Evolutionary conservation across 495 filamentous ascomycete species (phyloP), one percentile per base, ranked within the genome.

Genomic region (Thozetella sp.): DNA sequence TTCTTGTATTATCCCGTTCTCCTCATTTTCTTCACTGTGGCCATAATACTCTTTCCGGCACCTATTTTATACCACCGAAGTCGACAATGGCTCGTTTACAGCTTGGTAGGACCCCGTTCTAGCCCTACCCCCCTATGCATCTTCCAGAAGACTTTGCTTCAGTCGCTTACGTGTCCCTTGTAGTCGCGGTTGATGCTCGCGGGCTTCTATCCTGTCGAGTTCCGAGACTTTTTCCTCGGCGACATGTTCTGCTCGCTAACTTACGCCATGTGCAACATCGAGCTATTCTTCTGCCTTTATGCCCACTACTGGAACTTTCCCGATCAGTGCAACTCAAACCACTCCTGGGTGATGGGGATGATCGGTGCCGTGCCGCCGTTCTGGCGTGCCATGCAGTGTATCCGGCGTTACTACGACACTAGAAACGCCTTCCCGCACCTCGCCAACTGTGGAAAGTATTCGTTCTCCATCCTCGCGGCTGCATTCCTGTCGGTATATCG

Each of bases 171-270:
- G n/a, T 50, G 22, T 26, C 11, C 17, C 25, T n/a, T 19, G 70
- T 81, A 97, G 92, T 96, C 88, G 80, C 89, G 95, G 59, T 76
- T 98, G 24, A 75, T 96, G 51, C 80, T 92, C 22, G 90, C 95
- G 19, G 95, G 95, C 15, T 65, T 95, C 12, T 97, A 93, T 71
- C 93, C 90, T 11, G 95, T 99, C 20, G 95, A 97, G 70, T 99
- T 98, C 68, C 86, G 93, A 58, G 95, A 99, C 70, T 98, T 99
- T 76, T 99, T 97, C 72, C 81, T 98, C 0, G 95, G 95, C 17
- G 95, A 99, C 69, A 97, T 98, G 83, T 96, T 92, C 68, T 98
- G 95, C 70, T 98, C 95, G 3, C 83, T 93, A 54, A 95, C 93
- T 9, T 98, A 99, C 72, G 81, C 88, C 25, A 90, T 92, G 68